Evolutionary conservation across 306 rosid genomes (phyloP).

Genomic region (Fagus crenata): DNA sequence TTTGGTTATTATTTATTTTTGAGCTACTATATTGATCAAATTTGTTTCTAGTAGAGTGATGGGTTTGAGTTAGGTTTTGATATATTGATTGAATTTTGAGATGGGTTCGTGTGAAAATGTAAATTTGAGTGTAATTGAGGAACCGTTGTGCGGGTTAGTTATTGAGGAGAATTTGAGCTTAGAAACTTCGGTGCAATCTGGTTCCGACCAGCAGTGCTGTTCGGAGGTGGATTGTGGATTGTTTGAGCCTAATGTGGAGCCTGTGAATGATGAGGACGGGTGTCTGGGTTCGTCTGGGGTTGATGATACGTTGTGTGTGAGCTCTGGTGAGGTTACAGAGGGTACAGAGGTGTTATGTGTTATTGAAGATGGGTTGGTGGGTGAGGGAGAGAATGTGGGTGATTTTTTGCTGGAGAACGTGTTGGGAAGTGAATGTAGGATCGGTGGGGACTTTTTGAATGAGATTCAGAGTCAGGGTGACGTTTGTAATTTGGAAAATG

Average conservation of each 20-base stretch:
- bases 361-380: conserved; percentile 29
- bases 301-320: conserved; percentile 31
- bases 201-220: conserved; percentile 47
- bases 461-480: conserved; percentile 31
- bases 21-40: conserved; percentile 21
- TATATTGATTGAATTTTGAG: conserved; percentile 30
- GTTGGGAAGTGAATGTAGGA: conserved; percentile 30
- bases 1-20: conserved; percentile 14
- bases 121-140: conserved; percentile 45
- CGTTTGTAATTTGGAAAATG: conserved; percentile 28
- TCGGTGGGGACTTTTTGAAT: conserved; percentile 21
- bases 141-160: conserved; percentile 35
- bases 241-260: conserved; percentile 37
- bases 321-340: conserved; percentile 32
- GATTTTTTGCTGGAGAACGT: conserved; percentile 26
- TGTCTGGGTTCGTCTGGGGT: conserved; percentile 23
- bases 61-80: conserved; percentile 38
- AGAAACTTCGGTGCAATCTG: conserved; percentile 44
- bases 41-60: conserved; percentile 22
- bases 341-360: conserved; percentile 16
- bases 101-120: conserved; percentile 79
- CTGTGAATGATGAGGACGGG: conserved; percentile 23
- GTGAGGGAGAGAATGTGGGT: conserved; percentile 40
- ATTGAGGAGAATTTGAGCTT: conserved; percentile 44
- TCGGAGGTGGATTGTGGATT: conserved; percentile 30